phyloP scores from a whole-genome alignment of 495 filamentous ascomycete species.

The Penicillium samsonianum region DNA sequence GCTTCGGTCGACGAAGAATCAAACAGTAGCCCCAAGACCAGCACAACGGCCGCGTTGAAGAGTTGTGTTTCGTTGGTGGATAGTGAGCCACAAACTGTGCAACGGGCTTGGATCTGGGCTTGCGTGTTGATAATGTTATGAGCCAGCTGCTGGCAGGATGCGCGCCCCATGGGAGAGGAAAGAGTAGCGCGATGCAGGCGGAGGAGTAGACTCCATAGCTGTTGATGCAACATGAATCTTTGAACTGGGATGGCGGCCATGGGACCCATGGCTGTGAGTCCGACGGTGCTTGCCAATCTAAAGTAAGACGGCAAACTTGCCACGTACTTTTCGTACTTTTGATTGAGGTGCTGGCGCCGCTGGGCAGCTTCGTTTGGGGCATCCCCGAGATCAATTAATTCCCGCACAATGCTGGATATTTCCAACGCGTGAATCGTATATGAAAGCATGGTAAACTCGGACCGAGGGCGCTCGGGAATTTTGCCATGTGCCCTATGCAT shows the following conservation, averaged over 20 bases:
- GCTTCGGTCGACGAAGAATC: conserved; percentile 9
- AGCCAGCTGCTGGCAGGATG: conserved; percentile 27
- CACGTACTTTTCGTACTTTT: conserved; percentile 28
- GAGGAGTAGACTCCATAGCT: conserved; percentile 35
- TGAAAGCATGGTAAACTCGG: too few relatives aligned
- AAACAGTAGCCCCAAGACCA: conserved; percentile 26
- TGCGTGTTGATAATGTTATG: conserved; percentile 32
- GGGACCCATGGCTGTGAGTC: conserved; percentile 23
- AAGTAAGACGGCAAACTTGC: conserved; percentile 28
- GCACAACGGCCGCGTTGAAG: conserved; percentile 26
- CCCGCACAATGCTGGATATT: too few relatives aligned
- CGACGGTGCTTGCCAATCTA: conserved; percentile 26
- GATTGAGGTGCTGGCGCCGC: conserved; percentile 7
- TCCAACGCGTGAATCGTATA: too few relatives aligned
- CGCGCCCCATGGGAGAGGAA: conserved; percentile 17
- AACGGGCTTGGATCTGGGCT: conserved; percentile 29
- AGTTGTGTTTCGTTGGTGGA: conserved; percentile 24
- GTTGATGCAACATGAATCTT: conserved; percentile 37
- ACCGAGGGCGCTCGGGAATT: too few relatives aligned
- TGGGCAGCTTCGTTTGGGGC: background rate
- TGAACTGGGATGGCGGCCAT: conserved; percentile 32
- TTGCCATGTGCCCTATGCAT: too few relatives aligned
- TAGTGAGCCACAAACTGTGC: conserved; percentile 29
- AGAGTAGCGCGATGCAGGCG: conserved; percentile 28
- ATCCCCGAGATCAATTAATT: background rate